Evolutionary conservation across 148 eudicot genomes (phyloP), one percentile per base, ranked within the genome.

Genomic region (Oxyria digyna): DNA sequence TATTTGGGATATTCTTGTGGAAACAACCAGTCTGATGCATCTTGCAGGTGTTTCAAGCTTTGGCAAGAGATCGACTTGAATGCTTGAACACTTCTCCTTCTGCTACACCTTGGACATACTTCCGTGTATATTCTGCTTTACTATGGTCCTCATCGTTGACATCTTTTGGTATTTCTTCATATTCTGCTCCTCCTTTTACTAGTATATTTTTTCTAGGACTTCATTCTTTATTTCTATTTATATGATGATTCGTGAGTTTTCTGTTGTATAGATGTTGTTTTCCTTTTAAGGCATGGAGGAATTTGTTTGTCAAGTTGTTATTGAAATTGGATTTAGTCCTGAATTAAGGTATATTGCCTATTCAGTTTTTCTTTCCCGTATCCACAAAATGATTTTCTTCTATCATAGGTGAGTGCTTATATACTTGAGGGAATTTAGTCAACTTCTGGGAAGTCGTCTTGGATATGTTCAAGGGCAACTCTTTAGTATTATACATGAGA

Each of bases 21-120:
- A 65, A 42, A 63, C 74, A 49, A 73, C 46, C 41, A 73, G 26
- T 20, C 62, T 64, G 27, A 67, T 73, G 55, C 38, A 18, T 73
- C 71, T 40, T 71, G 62, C 77, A 94, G 98, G 90, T 94, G 98
- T 94, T 94, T 80, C 97, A 94, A 94, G 98, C 97, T 70, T 82
- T 94, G 78, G 97, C 96, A 67, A 85, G 98, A 80, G 98, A 94
- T 71, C 87, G 97, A 67, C 98, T 94, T 74, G 98, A 94, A 69
- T 88, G 98, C n/a, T 70, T 94, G 81, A 94, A 94, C 78, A 90
- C 97, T 26, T 90, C 96, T 83, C 98, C 98, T 81, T 94, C 96
- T 71, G 96, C 83, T 40, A 88, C 96, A 41, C 96, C 89, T 18
- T 79, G 90, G 97, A 78, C 87, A 73, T 94, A 94, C 79, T 88